Conservation (phyloP, 345 rosid genomes). For the Ceriops zippeliana region DNA sequence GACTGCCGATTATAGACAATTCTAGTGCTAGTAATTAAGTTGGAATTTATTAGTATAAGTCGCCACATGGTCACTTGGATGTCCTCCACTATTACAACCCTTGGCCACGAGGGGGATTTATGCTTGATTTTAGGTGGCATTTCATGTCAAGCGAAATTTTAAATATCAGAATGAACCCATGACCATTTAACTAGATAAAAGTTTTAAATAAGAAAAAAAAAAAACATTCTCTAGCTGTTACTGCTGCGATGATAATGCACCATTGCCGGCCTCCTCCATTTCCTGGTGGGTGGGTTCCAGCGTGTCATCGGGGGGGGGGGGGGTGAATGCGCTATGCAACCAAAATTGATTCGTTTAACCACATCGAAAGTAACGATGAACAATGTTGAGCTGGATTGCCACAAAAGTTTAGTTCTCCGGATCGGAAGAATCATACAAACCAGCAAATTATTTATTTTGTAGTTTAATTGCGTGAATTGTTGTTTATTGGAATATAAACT, state of each 20-base stretch:
- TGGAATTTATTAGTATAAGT: no score
- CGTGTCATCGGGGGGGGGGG: not conserved
- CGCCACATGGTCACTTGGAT: no score
- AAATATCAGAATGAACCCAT: not conserved
- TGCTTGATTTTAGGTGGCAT: constrained; percentile 9
- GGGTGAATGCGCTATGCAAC: not conserved
- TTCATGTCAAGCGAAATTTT: constrained; percentile 11
- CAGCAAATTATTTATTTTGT: no score
- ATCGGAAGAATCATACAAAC: no score
- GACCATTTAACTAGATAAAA: not conserved
- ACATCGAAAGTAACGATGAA: no score
- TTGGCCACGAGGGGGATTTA: not conserved
- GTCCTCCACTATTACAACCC: not conserved
- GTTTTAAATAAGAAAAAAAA: not conserved
- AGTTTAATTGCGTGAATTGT: no score
- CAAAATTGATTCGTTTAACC: no score
- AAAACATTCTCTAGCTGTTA: not conserved
- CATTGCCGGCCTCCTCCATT: not conserved
- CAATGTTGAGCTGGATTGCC: no score
- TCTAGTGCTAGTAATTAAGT: no score
- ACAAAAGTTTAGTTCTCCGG: no score
- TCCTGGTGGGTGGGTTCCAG: constrained; percentile 11
- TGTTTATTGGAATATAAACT: no score
- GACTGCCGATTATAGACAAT: no score
- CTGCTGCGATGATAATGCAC: not conserved